Percentiles rank a stretch among this genome's conserved stretches.
These are phyloP conservation scores for Glycine latifolia DNA, from an alignment of 306 rosid genomes.

Conservation along the genomic window DNA sequence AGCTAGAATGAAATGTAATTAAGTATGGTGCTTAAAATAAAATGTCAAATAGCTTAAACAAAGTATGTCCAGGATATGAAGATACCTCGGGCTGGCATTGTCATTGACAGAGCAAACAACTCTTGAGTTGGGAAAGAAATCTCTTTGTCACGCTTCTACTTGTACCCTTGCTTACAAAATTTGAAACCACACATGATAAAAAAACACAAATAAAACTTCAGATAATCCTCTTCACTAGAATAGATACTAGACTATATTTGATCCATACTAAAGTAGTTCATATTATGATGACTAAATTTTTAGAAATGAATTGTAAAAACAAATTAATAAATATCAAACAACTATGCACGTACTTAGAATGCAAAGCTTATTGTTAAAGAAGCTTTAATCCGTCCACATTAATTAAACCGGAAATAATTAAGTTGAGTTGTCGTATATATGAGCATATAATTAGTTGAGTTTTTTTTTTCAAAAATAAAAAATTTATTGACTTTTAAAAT, in stretches of 20 bases:
- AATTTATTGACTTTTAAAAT: no score
- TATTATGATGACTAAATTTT: neutral
- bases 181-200: neutral
- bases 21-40: slow-evolving; percentile 10
- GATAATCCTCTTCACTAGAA: neutral
- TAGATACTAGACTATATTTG: neutral
- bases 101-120: slow-evolving; percentile 40
- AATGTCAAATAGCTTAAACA: neutral
- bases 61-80: neutral
- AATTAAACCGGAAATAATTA: neutral
- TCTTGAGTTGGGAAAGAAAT: slow-evolving; percentile 60
- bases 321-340: neutral
- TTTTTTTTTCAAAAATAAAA: neutral
- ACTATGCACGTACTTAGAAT: neutral
- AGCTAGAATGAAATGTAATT: slow-evolving; percentile 7
- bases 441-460: neutral
- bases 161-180: slow-evolving; percentile 47
- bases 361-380: neutral
- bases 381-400: neutral
- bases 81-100: slow-evolving; percentile 64
- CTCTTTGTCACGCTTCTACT: slow-evolving; percentile 57
- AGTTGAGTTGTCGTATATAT: neutral
- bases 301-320: neutral
- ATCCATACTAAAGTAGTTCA: neutral
- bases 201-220: slow-evolving; percentile 24